Evolutionary conservation across 2,329 filamentous ascomycete genomes (phyloP), one percentile per base, ranked within the genome.

Genomic region (Ophidiomyces ophidiicola): DNA sequence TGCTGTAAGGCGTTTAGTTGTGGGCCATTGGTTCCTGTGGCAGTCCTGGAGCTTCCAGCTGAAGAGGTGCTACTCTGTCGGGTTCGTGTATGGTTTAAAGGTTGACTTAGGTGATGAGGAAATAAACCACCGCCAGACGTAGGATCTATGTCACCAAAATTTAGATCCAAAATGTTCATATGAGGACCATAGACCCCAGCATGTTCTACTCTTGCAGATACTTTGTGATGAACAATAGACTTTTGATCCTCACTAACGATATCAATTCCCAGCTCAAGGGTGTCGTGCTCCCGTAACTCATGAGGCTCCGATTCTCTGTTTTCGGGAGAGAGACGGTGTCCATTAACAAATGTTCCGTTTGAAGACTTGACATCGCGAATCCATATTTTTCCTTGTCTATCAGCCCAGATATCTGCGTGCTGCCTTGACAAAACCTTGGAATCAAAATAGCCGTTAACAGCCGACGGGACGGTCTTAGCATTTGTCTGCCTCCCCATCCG

Each of bases 171-270:
- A 32, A 87, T 74, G 50, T 74, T 82, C 6, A 77, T 74, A 7
- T 79, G 73, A 4, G 51, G 50, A 31, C 73, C 78, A 46, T 87
- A 74, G 47, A 88, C 80, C 5, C 90, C 90, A 26, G 90, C 86
- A 63, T 94, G 85, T 59, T 98, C 90, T 41, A 98, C 86, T 57
- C 92, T 92, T 41, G 90, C 87, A 14, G 88, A 87, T 33, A 98
- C 90, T 57, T 98, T 98, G 66, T 96, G 90, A 56, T 98, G 90
- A 10, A 98, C 87, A 19, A 98, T 86, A 0, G 87, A 94, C 64
- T 94, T 96, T 59, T 96, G 88, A 57, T 98, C 90, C 59, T 98
- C 90, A 60, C 85, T 94, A 36, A 98, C 88, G 54, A 98, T 98
- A 56, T 98, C 90, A 52, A 98, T 98, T 41, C 90, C 90, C 24